Evolutionary conservation across 371 early-diverging fungal species (phyloP), one percentile per base, ranked within the genome.

Genomic region (Mortierella sp.): DNA sequence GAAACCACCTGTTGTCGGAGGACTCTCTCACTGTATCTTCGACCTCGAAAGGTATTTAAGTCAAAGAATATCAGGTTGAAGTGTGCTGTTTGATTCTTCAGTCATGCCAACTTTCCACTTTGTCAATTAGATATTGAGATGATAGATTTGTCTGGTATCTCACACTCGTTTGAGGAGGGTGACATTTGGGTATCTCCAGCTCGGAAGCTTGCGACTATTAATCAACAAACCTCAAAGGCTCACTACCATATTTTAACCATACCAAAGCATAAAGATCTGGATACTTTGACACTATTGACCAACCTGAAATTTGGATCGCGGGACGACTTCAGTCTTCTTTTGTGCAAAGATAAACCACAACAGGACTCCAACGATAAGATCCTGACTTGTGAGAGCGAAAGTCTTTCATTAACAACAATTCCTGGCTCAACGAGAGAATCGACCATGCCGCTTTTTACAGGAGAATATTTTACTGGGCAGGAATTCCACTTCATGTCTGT

Each of bases 1-100:
- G 91, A 32, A 83, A 77, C 11, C 77, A 84, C 32, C 85, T 93
- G 55, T 73, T 92, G 40, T 89, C 89, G 14, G 93, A 93, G 62
- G 88, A 85, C 30, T 73, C 52, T 40, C 22, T 57, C 40, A 22
- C 20, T 20, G 10, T 3, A 9, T 55, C 55, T 2, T 24, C 24
- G 1, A 16, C 1, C 11, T 24, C 28, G 10, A 20, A 28, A 55
- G 55, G 55, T 55, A 55, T 30, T 55, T 2, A 16, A 8, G 18
- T 3, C 5, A 49, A 18, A 6, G 18, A 3, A n/a, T 8, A 20
- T n/a, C 49, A 16, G 4, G n/a, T 8, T 16, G 4, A 16, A 3
- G 20, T 18, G 3, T 43, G 16, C 22, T 2, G 10, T 52, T 52
- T 11, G 52, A n/a, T 22, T 11, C 24, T 11, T 55, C 11, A 55